phyloP scores from a whole-genome alignment of 1,284 basidiomycete genomes.

The Anthracocystis setariae region DNA sequence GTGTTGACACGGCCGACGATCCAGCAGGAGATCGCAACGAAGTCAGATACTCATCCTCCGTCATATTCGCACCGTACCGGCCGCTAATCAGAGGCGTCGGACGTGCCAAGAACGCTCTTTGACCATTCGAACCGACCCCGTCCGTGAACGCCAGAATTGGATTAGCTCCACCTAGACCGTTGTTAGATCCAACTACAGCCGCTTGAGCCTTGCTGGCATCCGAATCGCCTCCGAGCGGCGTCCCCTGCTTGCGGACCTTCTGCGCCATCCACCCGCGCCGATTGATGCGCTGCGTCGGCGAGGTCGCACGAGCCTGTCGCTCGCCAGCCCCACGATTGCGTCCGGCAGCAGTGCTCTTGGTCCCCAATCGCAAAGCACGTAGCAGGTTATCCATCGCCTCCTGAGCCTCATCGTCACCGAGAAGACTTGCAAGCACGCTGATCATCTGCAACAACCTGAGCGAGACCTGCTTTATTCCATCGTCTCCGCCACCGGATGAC shows the following conservation, averaged over 20 bases:
- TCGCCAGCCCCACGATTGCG: conserved; percentile 26
- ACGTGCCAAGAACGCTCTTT: conserved; percentile 8
- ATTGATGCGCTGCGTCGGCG: conserved; percentile 37
- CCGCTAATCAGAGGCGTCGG: conserved; percentile 16
- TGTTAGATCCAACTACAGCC: background rate
- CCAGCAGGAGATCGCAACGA: conserved; percentile 39
- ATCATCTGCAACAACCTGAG: conserved; percentile 63
- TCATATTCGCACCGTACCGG: conserved; percentile 25
- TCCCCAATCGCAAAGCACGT: conserved; percentile 50
- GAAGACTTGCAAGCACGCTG: conserved; percentile 60
- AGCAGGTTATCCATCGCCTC: conserved; percentile 62
- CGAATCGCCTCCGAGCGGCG: conserved; percentile 5
- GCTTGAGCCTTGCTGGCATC: conserved; percentile 1
- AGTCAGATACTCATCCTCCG: conserved; percentile 47
- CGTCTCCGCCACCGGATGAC: conserved; percentile 21
- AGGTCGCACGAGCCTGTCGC: conserved; percentile 17
- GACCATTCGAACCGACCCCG: background rate
- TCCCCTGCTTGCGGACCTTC: conserved; percentile 55
- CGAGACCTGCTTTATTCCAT: conserved; percentile 42
- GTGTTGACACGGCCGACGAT: conserved; percentile 43
- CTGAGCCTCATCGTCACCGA: conserved; percentile 67
- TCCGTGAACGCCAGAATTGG: background rate
- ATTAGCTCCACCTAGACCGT: conserved; percentile 1
- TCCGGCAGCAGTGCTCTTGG: conserved; percentile 42
- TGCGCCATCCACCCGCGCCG: conserved; percentile 57